Percentiles rank a stretch among this genome's conserved stretches.
phyloP scores from a whole-genome alignment of 2,329 filamentous ascomycete species.

The Ophiosphaerella narmari region DNA sequence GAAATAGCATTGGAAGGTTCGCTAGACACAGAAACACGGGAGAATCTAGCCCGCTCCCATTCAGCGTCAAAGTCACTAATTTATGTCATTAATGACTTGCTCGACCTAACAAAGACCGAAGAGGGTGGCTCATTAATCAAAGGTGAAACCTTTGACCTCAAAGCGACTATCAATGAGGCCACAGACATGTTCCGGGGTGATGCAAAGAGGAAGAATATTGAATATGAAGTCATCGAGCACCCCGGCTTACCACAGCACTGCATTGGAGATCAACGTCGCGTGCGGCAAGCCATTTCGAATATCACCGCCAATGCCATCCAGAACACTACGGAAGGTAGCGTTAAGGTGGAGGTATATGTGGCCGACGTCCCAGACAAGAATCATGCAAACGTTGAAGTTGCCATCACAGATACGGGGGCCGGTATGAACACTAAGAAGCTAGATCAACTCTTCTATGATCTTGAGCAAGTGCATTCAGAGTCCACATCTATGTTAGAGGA shows the following conservation, averaged over 20 bases:
- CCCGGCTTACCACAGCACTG: constrained; percentile 72
- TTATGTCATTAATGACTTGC: constrained; percentile 89
- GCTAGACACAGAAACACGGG: constrained; percentile 79
- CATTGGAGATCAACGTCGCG: constrained; percentile 75
- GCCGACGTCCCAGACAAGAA: constrained; percentile 46
- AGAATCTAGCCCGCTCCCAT: constrained; percentile 82
- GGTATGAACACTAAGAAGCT: constrained; percentile 64
- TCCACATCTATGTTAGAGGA: constrained; percentile 35
- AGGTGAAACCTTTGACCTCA: constrained; percentile 77
- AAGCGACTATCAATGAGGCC: constrained; percentile 73
- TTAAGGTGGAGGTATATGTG: constrained; percentile 73
- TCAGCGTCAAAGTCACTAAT: constrained; percentile 91
- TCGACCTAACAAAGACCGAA: constrained; percentile 87
- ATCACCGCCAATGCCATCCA: constrained; percentile 84
- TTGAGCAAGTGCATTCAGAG: constrained; percentile 64
- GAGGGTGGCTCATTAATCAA: constrained; percentile 79
- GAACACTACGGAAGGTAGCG: constrained; percentile 69
- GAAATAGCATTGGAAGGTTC: constrained; percentile 85
- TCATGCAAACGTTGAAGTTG: constrained; percentile 72
- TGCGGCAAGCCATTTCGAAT: constrained; percentile 84
- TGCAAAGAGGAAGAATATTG: constrained; percentile 74
- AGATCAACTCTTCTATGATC: constrained; percentile 64
- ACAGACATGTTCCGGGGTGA: constrained; percentile 75
- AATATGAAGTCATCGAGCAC: constrained; percentile 70
- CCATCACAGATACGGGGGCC: constrained; percentile 73